Conservation (phyloP, 495 filamentous ascomycete genomes). For the Penicillium canescens region DNA sequence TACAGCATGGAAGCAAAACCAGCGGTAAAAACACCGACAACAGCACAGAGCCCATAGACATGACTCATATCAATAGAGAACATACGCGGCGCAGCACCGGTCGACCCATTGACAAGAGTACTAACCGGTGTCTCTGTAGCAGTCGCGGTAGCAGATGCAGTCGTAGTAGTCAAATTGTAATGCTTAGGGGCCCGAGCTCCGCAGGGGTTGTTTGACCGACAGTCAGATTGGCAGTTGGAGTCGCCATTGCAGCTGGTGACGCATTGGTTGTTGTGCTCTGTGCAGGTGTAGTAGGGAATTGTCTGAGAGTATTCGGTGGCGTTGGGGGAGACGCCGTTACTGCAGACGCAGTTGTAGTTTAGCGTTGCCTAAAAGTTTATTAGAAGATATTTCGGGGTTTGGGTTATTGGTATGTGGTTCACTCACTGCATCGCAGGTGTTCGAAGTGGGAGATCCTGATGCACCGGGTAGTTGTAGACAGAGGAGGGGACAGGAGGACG, state of each 20-base stretch:
- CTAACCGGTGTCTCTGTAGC: constrained; percentile 30
- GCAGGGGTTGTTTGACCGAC: constrained; percentile 74
- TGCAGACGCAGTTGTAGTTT: constrained; percentile 73
- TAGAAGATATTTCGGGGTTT: background rate
- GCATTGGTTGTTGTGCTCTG: constrained; percentile 69
- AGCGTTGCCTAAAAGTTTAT: constrained; percentile 56
- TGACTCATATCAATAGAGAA: constrained; percentile 53
- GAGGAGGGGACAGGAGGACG: constrained; percentile 70
- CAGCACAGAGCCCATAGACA: constrained; percentile 56
- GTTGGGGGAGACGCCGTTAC: constrained; percentile 71
- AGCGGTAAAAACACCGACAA: constrained; percentile 60
- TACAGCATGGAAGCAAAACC: constrained; percentile 65
- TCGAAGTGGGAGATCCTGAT: constrained; percentile 50
- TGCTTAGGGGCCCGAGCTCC: constrained; percentile 70
- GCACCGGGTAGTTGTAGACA: constrained; percentile 67
- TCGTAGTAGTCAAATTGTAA: constrained; percentile 57
- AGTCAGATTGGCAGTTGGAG: constrained; percentile 60
- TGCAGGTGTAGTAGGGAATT: constrained; percentile 83
- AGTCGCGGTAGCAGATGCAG: constrained; percentile 42
- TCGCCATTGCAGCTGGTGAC: constrained; percentile 58
- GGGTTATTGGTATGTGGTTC: background rate
- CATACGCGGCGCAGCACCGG: constrained; percentile 23
- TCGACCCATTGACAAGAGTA: constrained; percentile 17
- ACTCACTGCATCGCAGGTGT: constrained; percentile 74
- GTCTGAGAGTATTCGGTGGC: constrained; percentile 81